Percentiles rank a stretch among this genome's conserved stretches.
Evolutionary conservation across 352 stramenopile species (phyloP).

Genomic region (Phytophthora hibernalis): DNA sequence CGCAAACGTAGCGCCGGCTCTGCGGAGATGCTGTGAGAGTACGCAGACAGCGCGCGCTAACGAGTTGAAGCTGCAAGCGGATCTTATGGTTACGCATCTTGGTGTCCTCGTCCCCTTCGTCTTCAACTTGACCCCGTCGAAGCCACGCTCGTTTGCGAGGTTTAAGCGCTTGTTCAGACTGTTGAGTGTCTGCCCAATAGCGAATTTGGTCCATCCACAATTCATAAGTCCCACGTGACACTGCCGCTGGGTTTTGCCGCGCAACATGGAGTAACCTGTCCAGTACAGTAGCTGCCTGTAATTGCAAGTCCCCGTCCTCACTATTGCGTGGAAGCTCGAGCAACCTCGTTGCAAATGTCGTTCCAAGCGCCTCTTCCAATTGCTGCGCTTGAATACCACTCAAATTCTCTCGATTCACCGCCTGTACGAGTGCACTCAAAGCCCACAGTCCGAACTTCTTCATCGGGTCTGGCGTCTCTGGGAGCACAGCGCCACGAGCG

Average conservation of each 20-base stretch:
- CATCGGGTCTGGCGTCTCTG: constrained; percentile 58
- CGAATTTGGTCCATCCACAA: constrained; percentile 72
- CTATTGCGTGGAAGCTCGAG: constrained; percentile 48
- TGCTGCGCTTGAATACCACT: constrained; percentile 25
- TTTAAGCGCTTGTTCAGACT: constrained; percentile 2
- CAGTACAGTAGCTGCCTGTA: constrained; percentile 53
- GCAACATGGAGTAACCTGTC: constrained; percentile 56
- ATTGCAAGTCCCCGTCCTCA: constrained; percentile 37
- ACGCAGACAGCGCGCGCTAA: constrained; percentile 57
- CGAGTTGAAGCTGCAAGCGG: constrained; percentile 43
- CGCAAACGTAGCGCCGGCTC: constrained; percentile 54
- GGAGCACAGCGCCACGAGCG: constrained; percentile 60
- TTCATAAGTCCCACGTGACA: constrained; percentile 55
- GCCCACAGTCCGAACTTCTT: constrained; percentile 57
- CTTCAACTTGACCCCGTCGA: constrained; percentile 9
- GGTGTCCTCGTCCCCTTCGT: constrained; percentile 8
- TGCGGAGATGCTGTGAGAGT: constrained; percentile 60
- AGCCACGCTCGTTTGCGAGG: constrained; percentile 24
- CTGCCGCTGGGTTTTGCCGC: constrained; percentile 40
- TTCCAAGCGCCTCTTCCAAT: constrained; percentile 46
- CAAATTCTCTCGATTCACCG: constrained; percentile 29
- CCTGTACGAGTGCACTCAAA: constrained; percentile 45
- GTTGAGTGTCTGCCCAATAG: constrained; percentile 41
- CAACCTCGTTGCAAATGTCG: constrained; percentile 45
- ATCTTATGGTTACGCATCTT: constrained; percentile 7